A percentile compares a stretch with the other conserved stretches of the same genome.
Evolutionary conservation across 768 basidiomycete genomes (phyloP).

Genomic region (Lentinula detonsa): DNA sequence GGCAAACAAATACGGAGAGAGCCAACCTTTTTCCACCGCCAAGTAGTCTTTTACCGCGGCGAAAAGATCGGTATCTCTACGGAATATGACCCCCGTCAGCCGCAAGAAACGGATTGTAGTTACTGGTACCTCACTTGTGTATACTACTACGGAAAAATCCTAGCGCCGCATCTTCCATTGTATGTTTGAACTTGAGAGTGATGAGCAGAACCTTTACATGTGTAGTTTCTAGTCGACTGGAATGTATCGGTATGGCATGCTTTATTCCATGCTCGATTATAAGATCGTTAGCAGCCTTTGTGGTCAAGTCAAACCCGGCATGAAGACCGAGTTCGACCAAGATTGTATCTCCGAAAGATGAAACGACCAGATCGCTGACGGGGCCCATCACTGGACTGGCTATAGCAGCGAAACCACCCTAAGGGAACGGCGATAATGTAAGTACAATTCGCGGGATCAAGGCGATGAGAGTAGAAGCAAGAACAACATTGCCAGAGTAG

Average conservation of each 20-base stretch:
- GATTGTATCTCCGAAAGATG: slow-evolving; percentile 49
- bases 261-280: slow-evolving; percentile 44
- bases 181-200: slow-evolving; percentile 53
- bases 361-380: slow-evolving; percentile 44
- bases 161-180: slow-evolving; percentile 50
- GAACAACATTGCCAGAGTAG: neutral
- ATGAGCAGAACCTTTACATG: slow-evolving; percentile 50
- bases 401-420: slow-evolving; percentile 39
- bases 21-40: slow-evolving; percentile 62
- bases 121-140: slow-evolving; percentile 35
- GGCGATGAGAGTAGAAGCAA: neutral
- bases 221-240: slow-evolving; percentile 49
- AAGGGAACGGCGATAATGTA: neutral
- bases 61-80: slow-evolving; percentile 52
- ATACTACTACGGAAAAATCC: slow-evolving; percentile 58
- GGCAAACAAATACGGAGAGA: slow-evolving; percentile 60
- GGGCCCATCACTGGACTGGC: slow-evolving; percentile 49
- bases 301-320: slow-evolving; percentile 45
- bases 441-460: neutral
- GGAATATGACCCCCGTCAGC: neutral
- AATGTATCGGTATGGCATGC: slow-evolving; percentile 44
- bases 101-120: neutral
- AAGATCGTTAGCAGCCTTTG: slow-evolving; percentile 47
- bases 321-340: slow-evolving; percentile 52
- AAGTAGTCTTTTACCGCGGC: slow-evolving; percentile 57